Conservation (phyloP, 495 filamentous ascomycete genomes). For the Annulohypoxylon nitens region DNA sequence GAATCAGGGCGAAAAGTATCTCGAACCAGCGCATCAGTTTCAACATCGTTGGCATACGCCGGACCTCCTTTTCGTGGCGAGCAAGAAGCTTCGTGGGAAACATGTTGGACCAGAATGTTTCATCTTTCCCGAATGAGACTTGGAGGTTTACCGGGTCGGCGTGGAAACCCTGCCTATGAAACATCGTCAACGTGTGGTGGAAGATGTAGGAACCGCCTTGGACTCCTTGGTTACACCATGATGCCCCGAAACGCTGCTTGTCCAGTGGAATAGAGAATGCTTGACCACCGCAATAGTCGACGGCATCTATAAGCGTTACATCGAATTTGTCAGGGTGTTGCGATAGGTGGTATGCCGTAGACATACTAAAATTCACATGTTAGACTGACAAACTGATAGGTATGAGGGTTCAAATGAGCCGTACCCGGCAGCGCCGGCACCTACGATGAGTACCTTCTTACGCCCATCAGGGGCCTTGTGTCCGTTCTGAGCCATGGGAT, state of each 20-base stretch:
- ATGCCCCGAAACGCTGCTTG: constrained; percentile 72
- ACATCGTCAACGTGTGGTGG: constrained; percentile 85
- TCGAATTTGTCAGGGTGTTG: constrained; percentile 80
- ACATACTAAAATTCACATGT: constrained; percentile 59
- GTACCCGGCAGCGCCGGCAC: constrained; percentile 72
- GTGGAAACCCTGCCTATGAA: constrained; percentile 74
- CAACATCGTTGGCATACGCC: constrained; percentile 73
- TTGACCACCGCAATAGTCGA: constrained; percentile 80
- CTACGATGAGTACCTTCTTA: constrained; percentile 71
- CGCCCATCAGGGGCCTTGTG: constrained; percentile 29
- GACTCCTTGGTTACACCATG: constrained; percentile 88
- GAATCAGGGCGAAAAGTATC: constrained; percentile 78
- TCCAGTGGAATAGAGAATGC: constrained; percentile 83
- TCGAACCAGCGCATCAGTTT: constrained; percentile 77
- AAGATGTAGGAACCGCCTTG: constrained; percentile 85
- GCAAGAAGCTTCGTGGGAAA: constrained; percentile 78
- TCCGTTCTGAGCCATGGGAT: constrained; percentile 38
- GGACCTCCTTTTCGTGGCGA: constrained; percentile 72
- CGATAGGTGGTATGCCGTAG: constrained; percentile 79
- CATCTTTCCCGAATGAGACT: constrained; percentile 82
- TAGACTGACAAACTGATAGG: constrained; percentile 4
- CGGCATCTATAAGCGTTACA: constrained; percentile 78
- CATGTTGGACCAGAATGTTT: constrained; percentile 85
- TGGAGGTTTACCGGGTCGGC: constrained; percentile 80
- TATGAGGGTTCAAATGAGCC: background rate